Percentiles rank a stretch among this genome's conserved stretches.
Evolutionary conservation across 257 asterid genomes (phyloP).

Genomic region (Prunella vulgaris): DNA sequence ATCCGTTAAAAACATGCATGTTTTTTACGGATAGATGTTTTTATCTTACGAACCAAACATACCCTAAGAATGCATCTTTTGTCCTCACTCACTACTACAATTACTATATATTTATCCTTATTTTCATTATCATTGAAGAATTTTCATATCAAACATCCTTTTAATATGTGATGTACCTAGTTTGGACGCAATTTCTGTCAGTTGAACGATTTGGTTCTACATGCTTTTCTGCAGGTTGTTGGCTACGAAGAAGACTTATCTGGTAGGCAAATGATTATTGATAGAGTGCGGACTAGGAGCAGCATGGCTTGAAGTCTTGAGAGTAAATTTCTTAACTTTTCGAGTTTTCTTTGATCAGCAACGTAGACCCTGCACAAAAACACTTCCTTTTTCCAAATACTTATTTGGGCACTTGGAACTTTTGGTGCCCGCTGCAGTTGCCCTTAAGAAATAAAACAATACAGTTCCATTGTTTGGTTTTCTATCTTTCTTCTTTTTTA

Average conservation of each 20-base stretch:
- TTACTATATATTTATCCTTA: too few species aligned
- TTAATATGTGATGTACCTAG: background rate
- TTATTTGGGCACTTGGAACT: background rate
- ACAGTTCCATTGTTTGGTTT: background rate
- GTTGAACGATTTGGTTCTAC: slow-evolving; percentile 11
- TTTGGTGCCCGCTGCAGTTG: background rate
- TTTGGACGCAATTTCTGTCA: background rate
- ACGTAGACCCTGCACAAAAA: background rate
- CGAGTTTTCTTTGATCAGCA: background rate
- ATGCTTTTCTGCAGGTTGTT: slow-evolving; percentile 55
- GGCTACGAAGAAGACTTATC: slow-evolving; percentile 92
- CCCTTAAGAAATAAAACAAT: background rate
- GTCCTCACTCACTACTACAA: too few species aligned
- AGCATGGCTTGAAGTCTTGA: slow-evolving; percentile 42
- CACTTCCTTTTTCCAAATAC: background rate
- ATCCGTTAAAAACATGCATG: too few species aligned
- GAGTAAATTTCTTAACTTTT: background rate
- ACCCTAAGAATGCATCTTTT: too few species aligned
- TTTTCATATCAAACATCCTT: too few species aligned
- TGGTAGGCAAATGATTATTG: slow-evolving; percentile 93
- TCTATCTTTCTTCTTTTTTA: background rate
- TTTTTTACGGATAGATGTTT: too few species aligned
- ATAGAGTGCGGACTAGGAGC: slow-evolving; percentile 74
- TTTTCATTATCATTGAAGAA: too few species aligned
- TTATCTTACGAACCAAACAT: too few species aligned